A percentile compares a stretch with the other conserved stretches of the same genome.
Conservation (phyloP, 352 stramenopile species). For the Globisporangium echinulatum region DNA sequence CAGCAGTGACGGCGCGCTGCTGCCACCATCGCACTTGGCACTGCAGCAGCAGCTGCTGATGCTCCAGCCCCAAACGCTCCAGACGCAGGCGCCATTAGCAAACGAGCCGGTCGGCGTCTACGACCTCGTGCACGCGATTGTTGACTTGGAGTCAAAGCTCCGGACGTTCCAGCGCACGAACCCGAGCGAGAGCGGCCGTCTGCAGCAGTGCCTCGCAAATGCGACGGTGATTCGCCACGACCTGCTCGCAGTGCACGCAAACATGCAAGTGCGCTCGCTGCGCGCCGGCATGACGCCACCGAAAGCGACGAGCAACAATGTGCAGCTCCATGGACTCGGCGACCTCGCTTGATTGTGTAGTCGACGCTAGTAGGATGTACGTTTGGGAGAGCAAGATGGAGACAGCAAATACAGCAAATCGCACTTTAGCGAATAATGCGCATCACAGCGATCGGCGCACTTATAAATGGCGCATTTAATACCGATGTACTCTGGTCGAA, state of each 20-base stretch:
- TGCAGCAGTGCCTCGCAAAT: constrained; percentile 14
- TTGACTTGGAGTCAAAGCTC: constrained; percentile 7
- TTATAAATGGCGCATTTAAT: too few relatives aligned
- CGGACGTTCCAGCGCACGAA: constrained; percentile 7
- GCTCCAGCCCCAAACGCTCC: neutral
- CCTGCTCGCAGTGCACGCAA: constrained; percentile 14
- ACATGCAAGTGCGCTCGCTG: constrained; percentile 12
- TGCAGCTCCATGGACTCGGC: neutral
- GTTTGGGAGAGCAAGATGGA: too few relatives aligned
- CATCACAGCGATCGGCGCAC: too few relatives aligned
- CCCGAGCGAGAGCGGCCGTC: constrained; percentile 2
- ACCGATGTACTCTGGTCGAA: too few relatives aligned
- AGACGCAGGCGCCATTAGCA: neutral
- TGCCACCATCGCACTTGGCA: neutral
- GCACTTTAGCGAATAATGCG: too few relatives aligned
- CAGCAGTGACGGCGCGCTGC: neutral
- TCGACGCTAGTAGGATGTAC: neutral
- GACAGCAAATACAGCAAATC: too few relatives aligned
- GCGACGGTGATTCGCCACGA: constrained; percentile 11
- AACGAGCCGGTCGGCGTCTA: neutral
- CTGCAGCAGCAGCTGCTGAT: neutral
- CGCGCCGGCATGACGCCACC: neutral
- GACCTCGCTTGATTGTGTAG: neutral
- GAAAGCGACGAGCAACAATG: neutral
- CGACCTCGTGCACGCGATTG: constrained; percentile 4